These are phyloP conservation scores for Passiflora organensis DNA, from an alignment of 345 rosid genomes.

Conservation along the genomic window DNA sequence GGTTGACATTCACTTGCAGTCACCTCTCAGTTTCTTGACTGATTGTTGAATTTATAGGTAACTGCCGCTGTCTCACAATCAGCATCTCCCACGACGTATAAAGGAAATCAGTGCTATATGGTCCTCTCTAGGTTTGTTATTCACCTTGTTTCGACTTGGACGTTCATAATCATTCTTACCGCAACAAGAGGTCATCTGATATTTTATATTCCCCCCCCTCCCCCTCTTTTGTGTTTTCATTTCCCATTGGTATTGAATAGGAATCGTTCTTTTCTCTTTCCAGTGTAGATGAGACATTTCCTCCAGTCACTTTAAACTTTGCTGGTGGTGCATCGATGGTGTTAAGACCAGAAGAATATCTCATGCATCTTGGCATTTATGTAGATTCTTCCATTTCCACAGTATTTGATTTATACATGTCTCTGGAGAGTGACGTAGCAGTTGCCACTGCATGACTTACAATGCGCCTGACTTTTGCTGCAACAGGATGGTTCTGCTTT, in stretches of 20 bases:
- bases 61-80: constrained; percentile 50
- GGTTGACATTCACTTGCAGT: too few relatives aligned
- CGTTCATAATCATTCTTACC: too few relatives aligned
- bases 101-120: constrained; percentile 62
- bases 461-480: constrained; percentile 2
- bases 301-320: constrained; percentile 79
- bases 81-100: constrained; percentile 42
- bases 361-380: constrained; percentile 21
- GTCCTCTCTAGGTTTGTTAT: constrained; percentile 59
- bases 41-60: constrained; percentile 42
- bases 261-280: neutral
- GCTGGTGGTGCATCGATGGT: constrained; percentile 83
- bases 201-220: neutral
- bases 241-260: constrained; percentile 2
- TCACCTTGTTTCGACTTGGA: constrained; percentile 16
- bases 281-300: constrained; percentile 54
- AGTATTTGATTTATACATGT: neutral
- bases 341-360: constrained; percentile 68
- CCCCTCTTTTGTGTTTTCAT: too few relatives aligned
- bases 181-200: too few relatives aligned
- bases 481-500: constrained; percentile 54
- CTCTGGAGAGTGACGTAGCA: neutral
- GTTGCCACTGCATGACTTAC: constrained; percentile 6
- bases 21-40: neutral
- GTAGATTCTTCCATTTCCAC: constrained; percentile 37